A percentile compares a stretch with the other conserved stretches of the same genome.
These are phyloP conservation scores for Adansonia gregorii DNA, from an alignment of 441 rosid species.

Conservation along the genomic window DNA sequence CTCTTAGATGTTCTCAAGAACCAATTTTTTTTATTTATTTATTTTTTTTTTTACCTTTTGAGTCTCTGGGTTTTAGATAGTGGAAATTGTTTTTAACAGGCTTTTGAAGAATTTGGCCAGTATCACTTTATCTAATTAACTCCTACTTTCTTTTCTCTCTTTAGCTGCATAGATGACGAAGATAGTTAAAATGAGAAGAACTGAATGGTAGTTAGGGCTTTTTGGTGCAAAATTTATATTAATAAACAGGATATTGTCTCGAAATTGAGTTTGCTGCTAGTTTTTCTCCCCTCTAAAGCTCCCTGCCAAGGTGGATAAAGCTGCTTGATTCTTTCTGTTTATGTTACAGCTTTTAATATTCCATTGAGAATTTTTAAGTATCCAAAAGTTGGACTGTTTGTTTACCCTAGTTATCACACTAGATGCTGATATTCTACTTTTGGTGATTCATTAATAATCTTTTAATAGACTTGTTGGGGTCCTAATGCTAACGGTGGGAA, in stretches of 20 bases:
- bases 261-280: neutral
- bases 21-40: neutral
- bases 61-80: neutral
- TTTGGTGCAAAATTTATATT: slow-evolving; percentile 1
- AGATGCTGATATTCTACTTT: slow-evolving; percentile 14
- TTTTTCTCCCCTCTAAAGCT: slow-evolving; percentile 6
- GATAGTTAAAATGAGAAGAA: neutral
- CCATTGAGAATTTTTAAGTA: neutral
- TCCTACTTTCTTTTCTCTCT: neutral
- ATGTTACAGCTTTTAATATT: slow-evolving; percentile 14
- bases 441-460: slow-evolving; percentile 29
- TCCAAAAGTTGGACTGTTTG: neutral
- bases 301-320: slow-evolving; percentile 15
- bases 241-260: slow-evolving; percentile 1
- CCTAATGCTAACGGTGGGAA: slow-evolving; percentile 68
- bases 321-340: slow-evolving; percentile 3
- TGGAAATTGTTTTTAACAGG: neutral
- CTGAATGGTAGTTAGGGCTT: slow-evolving; percentile 7
- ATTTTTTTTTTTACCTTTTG: neutral
- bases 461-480: slow-evolving; percentile 68
- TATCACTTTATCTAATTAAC: neutral
- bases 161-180: neutral
- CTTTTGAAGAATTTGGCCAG: neutral
- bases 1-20: neutral
- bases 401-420: slow-evolving; percentile 25